These are phyloP conservation scores for Penicillium sclerotigenum DNA, from an alignment of 2,329 filamentous ascomycete genomes.

Conservation along the genomic window DNA sequence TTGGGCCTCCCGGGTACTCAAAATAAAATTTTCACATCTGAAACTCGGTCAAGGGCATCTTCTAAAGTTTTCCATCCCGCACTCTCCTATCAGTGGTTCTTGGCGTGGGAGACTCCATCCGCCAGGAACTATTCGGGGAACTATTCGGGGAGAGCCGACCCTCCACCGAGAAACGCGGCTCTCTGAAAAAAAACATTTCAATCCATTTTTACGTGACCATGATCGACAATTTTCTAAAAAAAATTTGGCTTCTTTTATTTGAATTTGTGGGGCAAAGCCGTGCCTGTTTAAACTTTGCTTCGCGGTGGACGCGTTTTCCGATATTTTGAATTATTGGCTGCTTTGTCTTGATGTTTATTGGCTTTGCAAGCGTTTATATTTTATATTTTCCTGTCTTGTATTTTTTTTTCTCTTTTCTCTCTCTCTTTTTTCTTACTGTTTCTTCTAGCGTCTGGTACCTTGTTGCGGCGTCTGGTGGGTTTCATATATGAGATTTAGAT, in stretches of 20 bases:
- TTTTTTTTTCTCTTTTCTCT: background rate
- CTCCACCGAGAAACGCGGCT: conserved; percentile 3
- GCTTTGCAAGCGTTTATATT: background rate
- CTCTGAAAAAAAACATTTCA: conserved; percentile 2
- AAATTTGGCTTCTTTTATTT: background rate
- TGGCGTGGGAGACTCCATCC: background rate
- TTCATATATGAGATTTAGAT: background rate
- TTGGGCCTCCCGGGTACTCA: background rate
- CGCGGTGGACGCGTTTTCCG: background rate
- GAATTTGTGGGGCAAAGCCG: background rate
- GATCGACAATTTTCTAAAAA: conserved; percentile 15
- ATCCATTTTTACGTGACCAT: conserved; percentile 12
- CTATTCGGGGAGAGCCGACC: conserved; percentile 13
- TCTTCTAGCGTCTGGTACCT: conserved; percentile 11
- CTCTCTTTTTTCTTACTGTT: background rate
- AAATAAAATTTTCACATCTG: background rate
- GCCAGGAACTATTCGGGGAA: conserved; percentile 9
- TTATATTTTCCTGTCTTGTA: background rate
- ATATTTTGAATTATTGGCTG: background rate
- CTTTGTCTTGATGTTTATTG: background rate
- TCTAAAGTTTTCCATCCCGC: conserved; percentile 1
- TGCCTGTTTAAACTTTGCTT: conserved; percentile 3
- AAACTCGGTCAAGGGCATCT: background rate
- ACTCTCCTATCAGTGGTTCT: conserved; percentile 1
- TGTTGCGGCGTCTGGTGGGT: conserved; percentile 1